A percentile compares a stretch with the other conserved stretches of the same genome.
Conservation (phyloP, 108 stramenopile species). For the Fragilariopsis cylindrus region DNA sequence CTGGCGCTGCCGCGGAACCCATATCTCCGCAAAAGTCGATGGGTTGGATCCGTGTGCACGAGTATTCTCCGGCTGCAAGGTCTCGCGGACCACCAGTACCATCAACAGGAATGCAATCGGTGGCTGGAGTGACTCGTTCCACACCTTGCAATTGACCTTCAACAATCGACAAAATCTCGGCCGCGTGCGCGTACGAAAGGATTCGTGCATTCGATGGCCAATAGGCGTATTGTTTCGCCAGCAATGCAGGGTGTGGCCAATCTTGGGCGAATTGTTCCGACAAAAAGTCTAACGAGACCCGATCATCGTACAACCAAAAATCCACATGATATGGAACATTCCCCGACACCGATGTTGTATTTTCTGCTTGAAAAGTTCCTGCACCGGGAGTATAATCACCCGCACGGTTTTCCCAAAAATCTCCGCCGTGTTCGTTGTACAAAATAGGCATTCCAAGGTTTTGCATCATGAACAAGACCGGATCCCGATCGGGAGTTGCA, state of each 20-base stretch:
- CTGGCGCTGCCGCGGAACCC: no score
- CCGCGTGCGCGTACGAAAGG: constrained; percentile 14
- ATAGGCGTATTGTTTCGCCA: constrained; percentile 5
- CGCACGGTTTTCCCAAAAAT: constrained; percentile 6
- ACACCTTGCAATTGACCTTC: background rate
- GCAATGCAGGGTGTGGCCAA: constrained; percentile 6
- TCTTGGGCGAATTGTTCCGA: background rate
- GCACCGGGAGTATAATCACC: background rate
- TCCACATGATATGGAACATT: constrained; percentile 7
- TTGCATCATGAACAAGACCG: constrained; percentile 19
- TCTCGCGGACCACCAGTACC: no score
- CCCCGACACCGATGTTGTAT: background rate
- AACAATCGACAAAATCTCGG: constrained; percentile 5
- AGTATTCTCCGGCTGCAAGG: no score
- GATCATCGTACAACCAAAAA: constrained; percentile 19
- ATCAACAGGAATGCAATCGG: no score
- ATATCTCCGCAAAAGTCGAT: no score
- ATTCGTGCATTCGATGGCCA: constrained; percentile 17
- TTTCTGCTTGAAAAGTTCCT: background rate
- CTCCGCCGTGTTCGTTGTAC: background rate
- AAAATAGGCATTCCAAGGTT: constrained; percentile 16
- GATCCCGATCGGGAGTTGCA: constrained; percentile 11
- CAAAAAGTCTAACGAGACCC: background rate
- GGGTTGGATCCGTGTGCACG: no score
- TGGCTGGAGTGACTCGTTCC: no score